Base-by-base conservation (phyloP, 2,329 filamentous ascomycete genomes). In the Dryadomyces quercivorus region DNA sequence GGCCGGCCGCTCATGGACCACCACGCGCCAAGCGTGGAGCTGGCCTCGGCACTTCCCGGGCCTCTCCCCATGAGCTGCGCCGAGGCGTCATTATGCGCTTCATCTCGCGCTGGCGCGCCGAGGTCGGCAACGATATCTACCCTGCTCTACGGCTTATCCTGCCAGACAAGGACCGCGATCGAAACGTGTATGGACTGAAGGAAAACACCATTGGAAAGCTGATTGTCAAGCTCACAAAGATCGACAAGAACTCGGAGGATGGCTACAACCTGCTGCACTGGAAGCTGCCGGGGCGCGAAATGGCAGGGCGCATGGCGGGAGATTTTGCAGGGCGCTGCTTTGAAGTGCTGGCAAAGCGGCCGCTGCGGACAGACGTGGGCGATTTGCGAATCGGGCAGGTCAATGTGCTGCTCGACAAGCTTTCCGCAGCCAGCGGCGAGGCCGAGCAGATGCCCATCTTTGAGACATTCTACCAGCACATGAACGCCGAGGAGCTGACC, bases 281-380 rank as follows among this genome's bases (percentile, higher is more conserved):
- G 93, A 97, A 95, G 68, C 72, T 94, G 0, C 92, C 91, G 0
- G 86, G 88, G 1, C 78, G 86, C 58, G 81, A 75, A 2, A 70
- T 73, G 2, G 76, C 78, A 0, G 78, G 75, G 55, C 75, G 80
- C 1, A 81, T 85, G 68, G 88, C 91, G 2, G 93, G 93, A 6
- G 92, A 98, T 65, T 98, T 98, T 71, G 86, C 91, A 0, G 88
- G 87, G 0, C 77, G 92, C 58, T 97, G 92, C 65, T 90, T 82
- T 62, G 88, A 95, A 64, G 84, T 95, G 22, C 73, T 98, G 44
- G 85, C 84, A 2, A 95, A 95, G 67, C 76, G 93, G 26, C 85
- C 88, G 0, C 85, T 94, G 76, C 77, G 83, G 51, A 85, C 78
- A 0, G 75, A 81, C 1, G 80, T 82, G 1, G 91, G 92, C 0